Base-by-base conservation (phyloP, 176 grass and related monocot genomes). In the Hsuehochloa calcarea region DNA sequence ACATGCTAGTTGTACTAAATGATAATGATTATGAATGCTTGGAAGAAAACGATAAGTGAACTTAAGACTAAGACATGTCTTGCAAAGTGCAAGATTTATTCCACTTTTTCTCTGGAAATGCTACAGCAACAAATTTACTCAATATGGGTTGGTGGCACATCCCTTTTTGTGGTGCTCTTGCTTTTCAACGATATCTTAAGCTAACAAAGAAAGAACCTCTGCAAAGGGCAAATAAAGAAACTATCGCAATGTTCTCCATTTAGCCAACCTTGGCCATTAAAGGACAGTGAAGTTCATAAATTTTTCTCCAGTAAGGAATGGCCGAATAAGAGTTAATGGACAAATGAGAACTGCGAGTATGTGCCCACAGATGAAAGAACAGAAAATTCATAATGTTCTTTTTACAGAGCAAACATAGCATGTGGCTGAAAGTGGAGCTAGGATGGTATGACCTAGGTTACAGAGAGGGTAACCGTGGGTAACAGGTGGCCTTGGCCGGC, bases 61-160 rank as follows among this genome's bases (percentile, higher is more conserved):
- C 50, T 40, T 20, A 82, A 74, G 44, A 86, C 15, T 49, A 4
- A 58, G 44, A 90, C 38, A 72, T 67, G 37, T n/a, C 40, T 78
- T 34, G 54, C 22, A 79, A 2, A 52, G 40, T 38, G 38, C 20
- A 76, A 64, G 20, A 66, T 29, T 79, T 58, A 25, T 71, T 41
- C 44, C 19, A 22, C 19, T 13, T 71, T 70, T 29, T 5, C 70
- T 72, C 39, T 61, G 31, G 4, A 71, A 83, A 44, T 65, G 4
- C 19, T 23, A 61, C 23, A 22, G 12, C 31, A 83, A 22, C 25
- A 61, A 11, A 19, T 9, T 17, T 47, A 26, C 44, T 29, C 44
- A 46, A 2, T n/a, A 70, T 46, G 22, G 39, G 22, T 46, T n/a
- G 20, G 55, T 4, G 7, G 3, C 56, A 23, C 22, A 59, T 23